Percentiles rank a stretch among this genome's conserved stretches.
These are phyloP conservation scores for Hanseniaspora taiwanica DNA, from an alignment of 805 yeast genomes.

Conservation along the genomic window DNA sequence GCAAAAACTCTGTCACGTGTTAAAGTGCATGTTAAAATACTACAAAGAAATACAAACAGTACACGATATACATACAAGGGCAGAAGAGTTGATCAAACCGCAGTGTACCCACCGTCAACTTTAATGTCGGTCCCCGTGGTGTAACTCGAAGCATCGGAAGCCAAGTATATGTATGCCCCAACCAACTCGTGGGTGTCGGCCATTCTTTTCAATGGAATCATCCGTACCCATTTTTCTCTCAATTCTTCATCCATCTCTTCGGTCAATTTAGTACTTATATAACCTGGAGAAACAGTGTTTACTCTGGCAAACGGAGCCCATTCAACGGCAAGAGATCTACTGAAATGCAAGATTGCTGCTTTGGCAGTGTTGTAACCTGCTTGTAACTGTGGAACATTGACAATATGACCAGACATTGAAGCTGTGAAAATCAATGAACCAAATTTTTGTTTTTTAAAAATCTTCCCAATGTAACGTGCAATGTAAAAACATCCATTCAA, in stretches of 20 bases:
- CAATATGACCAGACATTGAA: constrained; percentile 82
- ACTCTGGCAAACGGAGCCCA: constrained; percentile 86
- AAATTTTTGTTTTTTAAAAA: constrained; percentile 55
- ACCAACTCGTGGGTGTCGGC: constrained; percentile 60
- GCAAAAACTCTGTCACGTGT: too few relatives aligned
- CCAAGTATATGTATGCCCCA: constrained; percentile 71
- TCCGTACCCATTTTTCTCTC: constrained; percentile 34
- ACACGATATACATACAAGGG: too few relatives aligned
- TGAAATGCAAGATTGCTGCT: constrained; percentile 69
- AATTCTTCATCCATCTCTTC: constrained; percentile 32
- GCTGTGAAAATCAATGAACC: constrained; percentile 81
- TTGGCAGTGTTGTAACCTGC: constrained; percentile 79
- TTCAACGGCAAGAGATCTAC: constrained; percentile 71
- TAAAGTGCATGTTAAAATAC: too few relatives aligned
- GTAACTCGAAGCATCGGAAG: constrained; percentile 68
- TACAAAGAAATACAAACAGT: not conserved
- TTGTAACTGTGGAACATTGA: constrained; percentile 76
- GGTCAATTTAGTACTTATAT: constrained; percentile 60
- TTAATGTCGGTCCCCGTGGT: constrained; percentile 67
- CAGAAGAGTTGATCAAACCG: not conserved
- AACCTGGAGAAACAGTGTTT: constrained; percentile 77
- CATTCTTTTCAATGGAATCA: constrained; percentile 62
- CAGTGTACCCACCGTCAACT: constrained; percentile 65
- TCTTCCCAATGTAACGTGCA: constrained; percentile 58
- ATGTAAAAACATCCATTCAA: constrained; percentile 71